These are phyloP conservation scores for Isatis lusitanica DNA, from an alignment of 441 rosid genomes.

Conservation along the genomic window DNA sequence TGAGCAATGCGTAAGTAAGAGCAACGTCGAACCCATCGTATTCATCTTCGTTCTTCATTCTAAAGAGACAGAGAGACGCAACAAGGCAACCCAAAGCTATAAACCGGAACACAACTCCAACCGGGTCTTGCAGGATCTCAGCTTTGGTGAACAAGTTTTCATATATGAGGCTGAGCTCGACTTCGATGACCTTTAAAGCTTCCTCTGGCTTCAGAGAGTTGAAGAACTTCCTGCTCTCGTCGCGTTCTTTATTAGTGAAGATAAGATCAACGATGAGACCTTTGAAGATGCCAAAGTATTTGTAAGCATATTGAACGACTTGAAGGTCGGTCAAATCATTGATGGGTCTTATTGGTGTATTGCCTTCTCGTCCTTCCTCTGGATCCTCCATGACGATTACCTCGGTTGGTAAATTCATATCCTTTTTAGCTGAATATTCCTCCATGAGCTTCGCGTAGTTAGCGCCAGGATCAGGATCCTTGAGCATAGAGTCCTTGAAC, in stretches of 20 bases:
- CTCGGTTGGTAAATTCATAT: slow-evolving; percentile 37
- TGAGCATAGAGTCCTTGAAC: slow-evolving; percentile 52
- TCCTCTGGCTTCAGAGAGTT: neutral
- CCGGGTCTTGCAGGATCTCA: slow-evolving; percentile 16
- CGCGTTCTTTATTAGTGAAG: slow-evolving; percentile 41
- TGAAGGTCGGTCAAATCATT: neutral
- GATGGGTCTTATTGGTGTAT: neutral
- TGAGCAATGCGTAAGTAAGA: slow-evolving; percentile 43
- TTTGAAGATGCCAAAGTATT: slow-evolving; percentile 39
- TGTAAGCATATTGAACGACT: slow-evolving; percentile 37
- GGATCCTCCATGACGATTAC: slow-evolving; percentile 41
- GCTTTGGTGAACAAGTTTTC: slow-evolving; percentile 58
- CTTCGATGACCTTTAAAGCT: slow-evolving; percentile 44
- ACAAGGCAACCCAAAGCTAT: slow-evolving; percentile 32
- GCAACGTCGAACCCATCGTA: slow-evolving; percentile 26
- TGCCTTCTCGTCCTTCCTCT: slow-evolving; percentile 33
- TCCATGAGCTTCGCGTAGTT: slow-evolving; percentile 55
- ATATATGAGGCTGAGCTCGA: slow-evolving; percentile 52
- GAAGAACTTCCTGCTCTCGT: slow-evolving; percentile 40
- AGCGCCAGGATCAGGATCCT: slow-evolving; percentile 50
- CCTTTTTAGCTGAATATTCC: slow-evolving; percentile 42
- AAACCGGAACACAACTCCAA: slow-evolving; percentile 18
- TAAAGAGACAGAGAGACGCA: slow-evolving; percentile 29
- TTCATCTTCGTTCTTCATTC: neutral
- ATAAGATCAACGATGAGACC: slow-evolving; percentile 49